Evolutionary conservation across 2,329 filamentous ascomycete genomes (phyloP), one percentile per base, ranked within the genome.

Genomic region (Beauveria medogensis): DNA sequence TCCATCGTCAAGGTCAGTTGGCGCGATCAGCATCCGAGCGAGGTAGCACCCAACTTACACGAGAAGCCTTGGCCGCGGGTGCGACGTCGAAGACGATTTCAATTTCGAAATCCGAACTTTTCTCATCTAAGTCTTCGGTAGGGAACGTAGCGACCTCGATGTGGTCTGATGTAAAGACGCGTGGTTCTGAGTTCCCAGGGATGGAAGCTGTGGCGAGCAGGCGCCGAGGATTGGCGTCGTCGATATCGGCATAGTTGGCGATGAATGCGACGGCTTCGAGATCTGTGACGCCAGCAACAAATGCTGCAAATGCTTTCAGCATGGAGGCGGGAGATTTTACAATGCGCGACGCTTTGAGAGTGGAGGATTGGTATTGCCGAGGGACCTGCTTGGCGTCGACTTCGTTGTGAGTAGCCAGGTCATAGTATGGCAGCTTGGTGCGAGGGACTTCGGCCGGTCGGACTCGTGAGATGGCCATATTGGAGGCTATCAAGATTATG

Each of bases 371-470:
- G 16, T 54, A 47, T 18, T 60, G 51, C 34, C 50, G 50, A 16
- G 51, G 24, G 20, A 34, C 51, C 28, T 48, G 51, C 51, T 60
- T 60, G 30, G 51, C 44, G 24, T 55, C 43, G 51, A n/a, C n/a
- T 30, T 60, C 51, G 58, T 24, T 60, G 58, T 60, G 58, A 12
- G 43, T 48, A 24, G 50, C 51, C 22, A 60, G 51, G 44, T 60
- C 58, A 16, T 55, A 60, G 51, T 60, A 55, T 28, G 58, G 58
- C 58, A 60, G 47, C 43, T 60, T 60, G 41, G 51, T 60, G 41
- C 43, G 58, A 40, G 58, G 58, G 18, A 50, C 50, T 44, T 60
- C 58, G 24, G 51, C 58, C 40, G 58, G 51, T 14, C 44, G 58
- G 6, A n/a, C 44, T 48, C 50, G 30, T 16, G 51, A 43, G 16